Evolutionary conservation across 495 filamentous ascomycete genomes (phyloP).

Genomic region (Mytilinidion resinicola): DNA sequence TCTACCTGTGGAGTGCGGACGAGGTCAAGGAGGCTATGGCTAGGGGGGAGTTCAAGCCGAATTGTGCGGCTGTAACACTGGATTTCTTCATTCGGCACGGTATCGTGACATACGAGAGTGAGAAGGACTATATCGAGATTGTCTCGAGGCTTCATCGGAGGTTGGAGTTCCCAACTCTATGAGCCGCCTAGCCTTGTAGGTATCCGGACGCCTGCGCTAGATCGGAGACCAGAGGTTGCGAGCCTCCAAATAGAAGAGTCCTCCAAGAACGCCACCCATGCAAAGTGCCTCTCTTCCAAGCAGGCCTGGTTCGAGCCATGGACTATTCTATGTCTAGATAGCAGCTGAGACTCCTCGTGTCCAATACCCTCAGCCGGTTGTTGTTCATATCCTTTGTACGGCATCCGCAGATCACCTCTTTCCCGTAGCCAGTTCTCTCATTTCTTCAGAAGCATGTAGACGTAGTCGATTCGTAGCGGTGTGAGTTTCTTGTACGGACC

Average conservation of each 20-base stretch:
- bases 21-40: conserved; percentile 66
- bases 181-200: conserved; percentile 4
- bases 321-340: neutral
- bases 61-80: conserved; percentile 74
- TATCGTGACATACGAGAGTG: conserved; percentile 73
- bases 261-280: conserved; percentile 15
- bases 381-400: neutral
- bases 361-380: neutral
- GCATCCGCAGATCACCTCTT: neutral
- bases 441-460: conserved; percentile 91
- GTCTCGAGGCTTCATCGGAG: conserved; percentile 66
- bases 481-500: conserved; percentile 94
- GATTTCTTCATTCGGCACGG: conserved; percentile 91
- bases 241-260: neutral
- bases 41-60: conserved; percentile 82
- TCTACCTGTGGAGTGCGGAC: conserved; percentile 67
- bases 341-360: neutral
- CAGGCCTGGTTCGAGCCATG: neutral
- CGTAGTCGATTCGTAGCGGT: conserved; percentile 81
- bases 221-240: neutral
- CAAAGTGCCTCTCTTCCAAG: neutral
- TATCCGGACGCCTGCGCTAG: conserved; percentile 17
- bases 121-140: conserved; percentile 76
- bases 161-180: conserved; percentile 66
- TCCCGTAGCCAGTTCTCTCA: conserved; percentile 36